phyloP scores from a whole-genome alignment of 1,284 basidiomycete genomes.

The Neolentinus lepideus region DNA sequence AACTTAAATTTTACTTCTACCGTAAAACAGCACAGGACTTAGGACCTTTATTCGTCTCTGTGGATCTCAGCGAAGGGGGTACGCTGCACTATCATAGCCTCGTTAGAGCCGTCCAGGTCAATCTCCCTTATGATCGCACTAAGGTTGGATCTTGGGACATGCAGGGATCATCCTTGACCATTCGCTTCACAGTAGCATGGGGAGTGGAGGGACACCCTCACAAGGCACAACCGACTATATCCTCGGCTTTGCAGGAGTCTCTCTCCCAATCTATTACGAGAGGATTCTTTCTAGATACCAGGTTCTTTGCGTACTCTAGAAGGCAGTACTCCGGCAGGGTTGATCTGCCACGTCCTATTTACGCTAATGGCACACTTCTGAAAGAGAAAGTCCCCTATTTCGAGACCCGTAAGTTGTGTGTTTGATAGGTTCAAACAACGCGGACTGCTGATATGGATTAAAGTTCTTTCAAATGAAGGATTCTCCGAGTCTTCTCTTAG shows the following conservation, averaged over 20 bases:
- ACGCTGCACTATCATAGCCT: background rate
- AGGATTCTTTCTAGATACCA: background rate
- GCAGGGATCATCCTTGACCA: background rate
- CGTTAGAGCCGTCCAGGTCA: background rate
- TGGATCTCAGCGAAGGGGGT: background rate
- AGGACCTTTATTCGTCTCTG: background rate
- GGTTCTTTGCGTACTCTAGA: constrained; percentile 2
- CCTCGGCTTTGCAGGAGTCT: background rate
- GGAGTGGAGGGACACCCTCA: background rate
- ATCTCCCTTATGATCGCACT: background rate
- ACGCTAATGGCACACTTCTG: constrained; percentile 9
- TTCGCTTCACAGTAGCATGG: background rate
- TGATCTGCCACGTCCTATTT: background rate
- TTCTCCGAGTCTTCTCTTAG: constrained; percentile 9
- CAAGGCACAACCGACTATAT: background rate
- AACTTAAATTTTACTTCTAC: background rate
- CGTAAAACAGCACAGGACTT: background rate
- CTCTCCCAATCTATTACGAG: background rate
- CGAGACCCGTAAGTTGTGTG: constrained; percentile 6
- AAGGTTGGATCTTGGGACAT: background rate
- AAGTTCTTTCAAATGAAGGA: background rate
- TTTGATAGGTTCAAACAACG: background rate
- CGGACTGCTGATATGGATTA: background rate
- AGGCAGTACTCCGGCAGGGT: background rate
- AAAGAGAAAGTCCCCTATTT: constrained; percentile 8